These are phyloP conservation scores for Globisporangium mamillatum DNA, from an alignment of 352 stramenopile genomes.

Conservation along the genomic window DNA sequence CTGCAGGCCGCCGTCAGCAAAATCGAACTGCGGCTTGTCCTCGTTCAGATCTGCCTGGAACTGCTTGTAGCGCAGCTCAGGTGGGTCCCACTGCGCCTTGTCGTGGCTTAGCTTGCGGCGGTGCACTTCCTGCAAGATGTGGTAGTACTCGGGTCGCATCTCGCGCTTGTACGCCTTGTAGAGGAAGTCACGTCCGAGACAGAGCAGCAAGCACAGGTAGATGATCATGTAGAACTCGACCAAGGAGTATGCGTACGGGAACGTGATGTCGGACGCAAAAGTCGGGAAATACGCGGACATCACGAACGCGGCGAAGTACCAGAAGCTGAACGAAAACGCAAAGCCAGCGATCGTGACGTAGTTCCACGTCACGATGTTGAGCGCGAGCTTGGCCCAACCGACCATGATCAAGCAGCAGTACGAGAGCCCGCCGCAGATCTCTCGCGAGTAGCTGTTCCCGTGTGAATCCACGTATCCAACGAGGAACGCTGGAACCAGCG, in stretches of 20 bases:
- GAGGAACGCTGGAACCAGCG: constrained; percentile 60
- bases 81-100: constrained; percentile 58
- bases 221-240: constrained; percentile 78
- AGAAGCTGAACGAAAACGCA: constrained; percentile 65
- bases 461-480: constrained; percentile 57
- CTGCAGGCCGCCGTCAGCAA: constrained; percentile 32
- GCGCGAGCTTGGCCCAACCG: constrained; percentile 72
- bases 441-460: constrained; percentile 58
- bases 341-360: constrained; percentile 53
- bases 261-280: constrained; percentile 61
- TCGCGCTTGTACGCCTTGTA: constrained; percentile 87
- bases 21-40: constrained; percentile 60
- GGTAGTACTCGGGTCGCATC: constrained; percentile 83
- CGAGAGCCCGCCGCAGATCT: constrained; percentile 67
- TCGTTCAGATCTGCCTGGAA: constrained; percentile 67
- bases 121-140: constrained; percentile 82
- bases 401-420: constrained; percentile 84
- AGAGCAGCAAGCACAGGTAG: constrained; percentile 69
- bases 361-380: constrained; percentile 87
- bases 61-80: constrained; percentile 60
- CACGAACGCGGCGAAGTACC: constrained; percentile 63
- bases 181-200: constrained; percentile 74
- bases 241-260: constrained; percentile 74
- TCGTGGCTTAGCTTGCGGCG: constrained; percentile 35
- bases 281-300: constrained; percentile 59